These are phyloP conservation scores for Cryptococcus floricola DNA, from an alignment of 1,284 basidiomycete genomes.

Conservation along the genomic window DNA sequence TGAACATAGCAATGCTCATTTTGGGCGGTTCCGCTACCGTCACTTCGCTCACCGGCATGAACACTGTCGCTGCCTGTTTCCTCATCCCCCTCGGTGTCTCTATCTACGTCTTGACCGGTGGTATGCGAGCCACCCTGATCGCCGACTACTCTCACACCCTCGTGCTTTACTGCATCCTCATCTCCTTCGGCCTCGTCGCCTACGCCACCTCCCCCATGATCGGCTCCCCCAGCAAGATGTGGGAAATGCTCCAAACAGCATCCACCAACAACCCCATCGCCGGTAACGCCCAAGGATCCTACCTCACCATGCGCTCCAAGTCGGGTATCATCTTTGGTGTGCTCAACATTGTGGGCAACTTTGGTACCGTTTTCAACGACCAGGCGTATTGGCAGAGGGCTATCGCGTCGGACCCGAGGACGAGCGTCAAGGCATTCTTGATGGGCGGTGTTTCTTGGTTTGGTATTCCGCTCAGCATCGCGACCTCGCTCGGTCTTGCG, in stretches of 20 bases:
- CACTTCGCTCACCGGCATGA: conserved; percentile 74
- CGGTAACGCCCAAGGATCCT: conserved; percentile 61
- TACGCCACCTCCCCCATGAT: conserved; percentile 65
- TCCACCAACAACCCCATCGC: conserved; percentile 53
- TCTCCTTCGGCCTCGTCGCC: conserved; percentile 61
- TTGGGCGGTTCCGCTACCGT: conserved; percentile 75
- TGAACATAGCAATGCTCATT: conserved; percentile 48
- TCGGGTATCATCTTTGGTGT: conserved; percentile 83
- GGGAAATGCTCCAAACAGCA: conserved; percentile 54
- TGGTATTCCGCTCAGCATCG: conserved; percentile 66
- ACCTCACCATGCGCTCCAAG: conserved; percentile 73
- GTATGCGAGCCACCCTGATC: conserved; percentile 53
- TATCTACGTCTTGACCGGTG: conserved; percentile 55
- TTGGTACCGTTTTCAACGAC: conserved; percentile 61
- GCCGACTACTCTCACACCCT: conserved; percentile 68
- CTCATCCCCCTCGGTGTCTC: conserved; percentile 52
- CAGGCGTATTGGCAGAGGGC: conserved; percentile 66
- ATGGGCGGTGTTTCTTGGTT: conserved; percentile 87
- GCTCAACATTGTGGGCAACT: conserved; percentile 69
- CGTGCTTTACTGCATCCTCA: conserved; percentile 68
- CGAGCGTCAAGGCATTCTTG: conserved; percentile 82
- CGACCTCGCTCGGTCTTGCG: conserved; percentile 62
- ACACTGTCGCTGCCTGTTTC: conserved; percentile 74
- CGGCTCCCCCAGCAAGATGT: conserved; percentile 56
- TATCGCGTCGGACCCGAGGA: conserved; percentile 75